Conservation (phyloP, 768 basidiomycete species). For the Serendipita indica region DNA sequence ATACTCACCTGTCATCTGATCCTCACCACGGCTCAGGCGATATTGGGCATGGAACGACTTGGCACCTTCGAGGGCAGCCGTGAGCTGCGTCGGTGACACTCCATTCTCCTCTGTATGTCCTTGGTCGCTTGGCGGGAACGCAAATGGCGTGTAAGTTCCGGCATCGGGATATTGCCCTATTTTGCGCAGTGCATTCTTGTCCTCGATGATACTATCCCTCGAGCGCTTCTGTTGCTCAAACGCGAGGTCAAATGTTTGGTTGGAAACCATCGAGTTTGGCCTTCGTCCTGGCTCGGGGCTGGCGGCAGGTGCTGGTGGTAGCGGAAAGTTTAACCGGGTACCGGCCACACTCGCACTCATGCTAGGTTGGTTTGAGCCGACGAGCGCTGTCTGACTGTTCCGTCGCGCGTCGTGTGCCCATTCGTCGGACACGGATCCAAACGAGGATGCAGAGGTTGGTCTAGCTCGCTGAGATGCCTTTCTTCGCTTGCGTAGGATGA, state of each 20-base stretch:
- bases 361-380: neutral
- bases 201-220: neutral
- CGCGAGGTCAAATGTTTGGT: neutral
- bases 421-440: neutral
- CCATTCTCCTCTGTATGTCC: neutral
- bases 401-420: neutral
- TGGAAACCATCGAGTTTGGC: neutral
- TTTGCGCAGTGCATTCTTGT: neutral
- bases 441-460: neutral
- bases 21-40: neutral
- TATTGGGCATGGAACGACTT: neutral
- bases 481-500: neutral
- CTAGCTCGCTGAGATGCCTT: neutral
- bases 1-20: neutral
- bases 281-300: neutral
- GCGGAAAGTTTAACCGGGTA: neutral
- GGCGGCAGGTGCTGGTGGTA: neutral
- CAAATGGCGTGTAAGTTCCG: slow-evolving; percentile 1
- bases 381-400: neutral
- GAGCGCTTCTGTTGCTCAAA: neutral
- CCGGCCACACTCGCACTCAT: neutral
- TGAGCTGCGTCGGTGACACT: neutral
- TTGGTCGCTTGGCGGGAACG: neutral
- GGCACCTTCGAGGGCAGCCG: neutral
- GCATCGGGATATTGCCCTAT: slow-evolving; percentile 6